A percentile compares a stretch with the other conserved stretches of the same genome.
phyloP scores from a whole-genome alignment of 805 yeast genomes.

The Saturnispora serradocipensis region DNA sequence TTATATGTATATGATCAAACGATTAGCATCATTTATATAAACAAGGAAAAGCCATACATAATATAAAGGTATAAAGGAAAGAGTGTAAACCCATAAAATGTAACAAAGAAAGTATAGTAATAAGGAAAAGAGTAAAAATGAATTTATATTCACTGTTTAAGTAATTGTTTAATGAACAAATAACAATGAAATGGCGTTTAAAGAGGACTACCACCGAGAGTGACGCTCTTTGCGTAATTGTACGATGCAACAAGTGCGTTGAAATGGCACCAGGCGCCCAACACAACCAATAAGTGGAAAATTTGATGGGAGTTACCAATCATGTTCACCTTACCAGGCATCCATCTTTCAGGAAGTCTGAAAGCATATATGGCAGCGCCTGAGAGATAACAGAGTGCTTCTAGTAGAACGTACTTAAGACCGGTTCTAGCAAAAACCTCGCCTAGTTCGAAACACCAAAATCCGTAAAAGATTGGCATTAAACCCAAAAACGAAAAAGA shows the following conservation, averaged over 20 bases:
- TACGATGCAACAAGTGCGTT: slow-evolving; percentile 52
- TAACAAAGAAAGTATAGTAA: neutral
- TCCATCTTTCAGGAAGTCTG: slow-evolving; percentile 65
- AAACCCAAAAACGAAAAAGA: slow-evolving; percentile 71
- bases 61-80: neutral
- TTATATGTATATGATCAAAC: neutral
- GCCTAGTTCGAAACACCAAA: slow-evolving; percentile 37
- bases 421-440: slow-evolving; percentile 45
- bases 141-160: neutral
- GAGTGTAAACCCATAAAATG: neutral
- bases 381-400: slow-evolving; percentile 63
- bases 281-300: slow-evolving; percentile 68
- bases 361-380: slow-evolving; percentile 78
- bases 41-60: neutral
- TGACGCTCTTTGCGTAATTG: slow-evolving; percentile 33
- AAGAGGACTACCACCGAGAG: slow-evolving; percentile 6
- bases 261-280: slow-evolving; percentile 71
- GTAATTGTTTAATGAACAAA: neutral
- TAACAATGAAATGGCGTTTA: neutral
- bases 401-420: slow-evolving; percentile 52
- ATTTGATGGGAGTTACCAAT: slow-evolving; percentile 82
- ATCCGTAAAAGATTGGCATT: slow-evolving; percentile 56
- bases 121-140: neutral
- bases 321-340: slow-evolving; percentile 56
- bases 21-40: neutral